Percentiles rank a stretch among this genome's conserved stretches.
phyloP scores from a whole-genome alignment of 2,329 filamentous ascomycete genomes.

The Torrubiella hemipterigena region DNA sequence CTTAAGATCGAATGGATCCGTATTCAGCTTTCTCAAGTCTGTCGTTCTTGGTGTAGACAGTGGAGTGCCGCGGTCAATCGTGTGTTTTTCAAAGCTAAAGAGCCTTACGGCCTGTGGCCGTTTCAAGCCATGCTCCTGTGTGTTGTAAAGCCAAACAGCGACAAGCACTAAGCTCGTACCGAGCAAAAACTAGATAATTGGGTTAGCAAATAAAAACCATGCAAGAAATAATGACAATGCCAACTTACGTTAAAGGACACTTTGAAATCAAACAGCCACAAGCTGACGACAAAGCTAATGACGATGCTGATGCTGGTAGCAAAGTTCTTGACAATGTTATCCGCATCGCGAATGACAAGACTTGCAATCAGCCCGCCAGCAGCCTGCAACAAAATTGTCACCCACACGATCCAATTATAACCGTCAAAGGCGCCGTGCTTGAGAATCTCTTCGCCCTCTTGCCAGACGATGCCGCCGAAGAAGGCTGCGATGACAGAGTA shows the following conservation, averaged over 20 bases:
- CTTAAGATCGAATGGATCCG: constrained; percentile 28
- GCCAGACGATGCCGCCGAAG: constrained; percentile 73
- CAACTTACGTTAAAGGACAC: constrained; percentile 63
- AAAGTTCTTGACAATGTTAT: constrained; percentile 85
- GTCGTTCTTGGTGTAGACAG: constrained; percentile 16
- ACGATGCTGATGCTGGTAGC: constrained; percentile 88
- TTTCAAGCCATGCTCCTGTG: constrained; percentile 40
- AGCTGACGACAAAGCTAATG: constrained; percentile 72
- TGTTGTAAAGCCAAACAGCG: constrained; percentile 77
- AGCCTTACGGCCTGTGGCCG: constrained; percentile 57
- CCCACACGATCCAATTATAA: constrained; percentile 88
- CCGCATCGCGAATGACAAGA: constrained; percentile 26
- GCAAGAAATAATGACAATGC: constrained; percentile 9
- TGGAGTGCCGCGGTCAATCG: constrained; percentile 38
- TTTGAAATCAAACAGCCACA: constrained; percentile 73
- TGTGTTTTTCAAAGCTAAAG: constrained; percentile 66
- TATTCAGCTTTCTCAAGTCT: constrained; percentile 19
- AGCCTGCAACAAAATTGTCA: constrained; percentile 71
- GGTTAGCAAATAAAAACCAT: constrained; percentile 5
- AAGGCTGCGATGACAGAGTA: constrained; percentile 88
- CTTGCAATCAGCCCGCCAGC: constrained; percentile 67
- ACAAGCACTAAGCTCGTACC: constrained; percentile 70
- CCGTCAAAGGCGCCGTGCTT: constrained; percentile 87
- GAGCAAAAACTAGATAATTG: constrained; percentile 55
- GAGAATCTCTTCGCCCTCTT: constrained; percentile 74